Base-by-base conservation (phyloP, 306 rosid species). In the Rosa chinensis region DNA sequence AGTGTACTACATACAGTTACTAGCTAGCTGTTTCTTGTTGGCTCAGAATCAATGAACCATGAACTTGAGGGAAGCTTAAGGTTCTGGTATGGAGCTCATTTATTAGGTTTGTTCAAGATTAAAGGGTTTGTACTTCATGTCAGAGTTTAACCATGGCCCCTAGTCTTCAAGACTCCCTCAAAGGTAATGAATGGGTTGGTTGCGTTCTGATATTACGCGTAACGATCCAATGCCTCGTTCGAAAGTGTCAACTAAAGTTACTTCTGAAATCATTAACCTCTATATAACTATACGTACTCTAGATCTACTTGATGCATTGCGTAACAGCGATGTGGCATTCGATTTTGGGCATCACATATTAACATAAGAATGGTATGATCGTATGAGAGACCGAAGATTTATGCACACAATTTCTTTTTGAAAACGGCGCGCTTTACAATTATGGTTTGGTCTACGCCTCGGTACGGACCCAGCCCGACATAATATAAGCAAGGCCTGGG, bases 1-100 rank as follows among this genome's bases (percentile, higher is more conserved):
- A 21, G 7, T 74, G 68, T 14, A 42, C 78, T 12, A 14, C 35
- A 1, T 42, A n/a, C 45, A 39, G 78, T 74, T 74, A 25, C 49
- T 67, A 40, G 49, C 69, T 13, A 56, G 69, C 23, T 56, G 40
- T 74, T 58, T 56, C 16, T 74, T 74, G 40, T 74, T 40, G 69
- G 23, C 42, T 53, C 48, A 14, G 12, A 53, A 49, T 50, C 58
- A 35, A 2, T 13, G 18, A 50, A 28, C 11, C n/a, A 20, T 10
- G 32, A 73, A 50, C 32, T 32, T 35, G 63, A 21, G 43, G 5
- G 42, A 56, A 43, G 17, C 55, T n/a, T 1, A 20, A 61, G 68
- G 78, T 56, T 58, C 40, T 32, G 39, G 35, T 56, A 4, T n/a
- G 39, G 10, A 74, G 14, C 16, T 6, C 39, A 56, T 55, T 53